Evolutionary conservation across 2,329 filamentous ascomycete species (phyloP), one percentile per base, ranked within the genome.

Genomic region (Aspergillus intermedius): DNA sequence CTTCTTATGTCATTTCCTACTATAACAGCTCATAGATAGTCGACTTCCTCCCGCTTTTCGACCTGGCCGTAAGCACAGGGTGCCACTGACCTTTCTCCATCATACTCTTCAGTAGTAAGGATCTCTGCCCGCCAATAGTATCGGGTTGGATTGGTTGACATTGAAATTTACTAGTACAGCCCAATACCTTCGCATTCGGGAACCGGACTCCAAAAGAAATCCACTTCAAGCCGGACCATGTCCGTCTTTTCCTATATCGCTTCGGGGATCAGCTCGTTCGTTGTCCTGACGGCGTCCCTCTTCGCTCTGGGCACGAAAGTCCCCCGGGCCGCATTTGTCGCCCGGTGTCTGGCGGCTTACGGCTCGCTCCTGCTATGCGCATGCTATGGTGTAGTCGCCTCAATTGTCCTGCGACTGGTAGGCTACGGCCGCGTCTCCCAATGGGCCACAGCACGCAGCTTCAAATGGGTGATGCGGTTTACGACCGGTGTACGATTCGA

Each of bases 361-460:
- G 66, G 68, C 37, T 72, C 66, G 34, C 63, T 75, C 13, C 52
- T 74, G 40, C 46, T 70, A 15, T 72, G 74, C 64, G 80, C 91
- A 23, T 68, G 76, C 59, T 94, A 88, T 70, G 93, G 91, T 51
- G 87, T 88, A 50, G 52, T 88, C 42, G 83, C 83, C 23, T 89
- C 87, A 41, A 78, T 91, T 52, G 61, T 81, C 50, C 78, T 97
- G 54, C 83, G 86, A 42, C 60, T 87, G 13, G 59, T 83, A 44
- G 90, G 90, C 51, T 81, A 86, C 60, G 83, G 83, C 51, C 83
- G 86, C 48, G 81, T 89, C 55, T 81, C 87, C 23, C 93, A 97
- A 76, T 97, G 90, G 88, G 82, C 88, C 35, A 82, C 82, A 8
- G 93, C 76, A 6, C 82, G 90, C 52, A 72, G 78, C 54, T 97